phyloP scores from a whole-genome alignment of 1,284 basidiomycete genomes.

The Cronartium ribicola region DNA sequence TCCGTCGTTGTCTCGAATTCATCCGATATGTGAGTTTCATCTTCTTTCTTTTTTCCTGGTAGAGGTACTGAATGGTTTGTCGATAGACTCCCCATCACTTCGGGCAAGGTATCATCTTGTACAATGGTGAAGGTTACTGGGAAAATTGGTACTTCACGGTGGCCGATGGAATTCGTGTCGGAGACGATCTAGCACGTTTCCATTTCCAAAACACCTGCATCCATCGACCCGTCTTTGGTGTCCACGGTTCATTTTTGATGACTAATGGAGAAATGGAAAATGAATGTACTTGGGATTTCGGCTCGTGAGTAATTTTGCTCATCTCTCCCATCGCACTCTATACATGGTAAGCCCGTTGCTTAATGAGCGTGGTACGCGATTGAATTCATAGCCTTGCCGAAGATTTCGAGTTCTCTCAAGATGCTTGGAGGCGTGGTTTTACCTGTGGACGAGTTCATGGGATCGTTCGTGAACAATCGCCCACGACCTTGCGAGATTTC shows the following conservation, averaged over 20 bases:
- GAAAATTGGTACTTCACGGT: constrained; percentile 55
- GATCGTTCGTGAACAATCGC: constrained; percentile 53
- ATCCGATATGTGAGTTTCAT: constrained; percentile 48
- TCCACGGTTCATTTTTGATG: constrained; percentile 54
- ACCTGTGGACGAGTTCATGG: constrained; percentile 54
- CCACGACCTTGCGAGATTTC: constrained; percentile 52
- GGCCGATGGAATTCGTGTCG: constrained; percentile 54
- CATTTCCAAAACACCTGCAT: constrained; percentile 54
- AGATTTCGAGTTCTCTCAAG: constrained; percentile 55
- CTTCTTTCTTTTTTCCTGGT: too few relatives aligned
- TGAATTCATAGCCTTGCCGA: constrained; percentile 51
- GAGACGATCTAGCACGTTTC: constrained; percentile 54
- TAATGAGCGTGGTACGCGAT: background rate
- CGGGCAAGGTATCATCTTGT: constrained; percentile 54
- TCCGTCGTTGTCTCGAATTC: constrained; percentile 53
- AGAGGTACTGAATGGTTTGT: background rate
- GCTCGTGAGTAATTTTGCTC: constrained; percentile 32
- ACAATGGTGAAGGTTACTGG: constrained; percentile 55
- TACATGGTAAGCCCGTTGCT: background rate
- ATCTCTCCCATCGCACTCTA: background rate
- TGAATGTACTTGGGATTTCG: constrained; percentile 53
- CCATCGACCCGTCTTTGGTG: constrained; percentile 54
- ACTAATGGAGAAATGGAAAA: constrained; percentile 55
- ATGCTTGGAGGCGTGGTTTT: constrained; percentile 53
- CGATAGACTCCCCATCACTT: constrained; percentile 52